A percentile compares a stretch with the other conserved stretches of the same genome.
phyloP scores from a whole-genome alignment of 1,284 basidiomycete species.

The Pseudozyma pruni region DNA sequence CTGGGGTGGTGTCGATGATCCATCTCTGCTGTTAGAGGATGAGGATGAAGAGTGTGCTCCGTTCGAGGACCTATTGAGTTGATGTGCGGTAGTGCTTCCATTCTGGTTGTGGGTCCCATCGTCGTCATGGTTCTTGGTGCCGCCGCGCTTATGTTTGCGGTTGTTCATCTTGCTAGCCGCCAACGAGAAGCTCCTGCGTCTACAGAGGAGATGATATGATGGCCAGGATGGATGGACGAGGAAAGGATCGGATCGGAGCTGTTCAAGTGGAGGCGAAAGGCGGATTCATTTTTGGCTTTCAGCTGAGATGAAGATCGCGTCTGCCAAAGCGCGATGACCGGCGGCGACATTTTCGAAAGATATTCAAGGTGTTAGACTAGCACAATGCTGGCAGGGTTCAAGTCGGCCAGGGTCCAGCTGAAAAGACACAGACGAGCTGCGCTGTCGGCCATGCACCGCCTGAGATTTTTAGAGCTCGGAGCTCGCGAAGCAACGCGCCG shows the following conservation, averaged over 20 bases:
- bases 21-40: slow-evolving; percentile 3
- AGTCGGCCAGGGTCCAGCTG: slow-evolving; percentile 3
- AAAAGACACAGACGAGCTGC: slow-evolving; percentile 1
- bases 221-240: neutral
- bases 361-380: too few relatives aligned
- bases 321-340: neutral
- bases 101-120: slow-evolving; percentile 9
- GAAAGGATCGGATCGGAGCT: neutral
- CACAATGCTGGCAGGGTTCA: neutral
- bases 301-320: too few relatives aligned
- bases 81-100: slow-evolving; percentile 23
- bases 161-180: slow-evolving; percentile 38
- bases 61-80: slow-evolving; percentile 14
- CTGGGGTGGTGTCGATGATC: slow-evolving; percentile 36
- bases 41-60: neutral
- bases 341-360: neutral
- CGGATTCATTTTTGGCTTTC: neutral
- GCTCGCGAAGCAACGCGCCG: too few relatives aligned
- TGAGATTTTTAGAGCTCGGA: too few relatives aligned
- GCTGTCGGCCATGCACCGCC: too few relatives aligned
- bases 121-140: neutral
- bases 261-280: slow-evolving; percentile 3
- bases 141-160: slow-evolving; percentile 34
- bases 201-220: neutral
- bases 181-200: too few relatives aligned